A percentile compares a stretch with the other conserved stretches of the same genome.
Conservation (phyloP, 495 filamentous ascomycete species). For the Paragyromitra xinjiangensis region DNA sequence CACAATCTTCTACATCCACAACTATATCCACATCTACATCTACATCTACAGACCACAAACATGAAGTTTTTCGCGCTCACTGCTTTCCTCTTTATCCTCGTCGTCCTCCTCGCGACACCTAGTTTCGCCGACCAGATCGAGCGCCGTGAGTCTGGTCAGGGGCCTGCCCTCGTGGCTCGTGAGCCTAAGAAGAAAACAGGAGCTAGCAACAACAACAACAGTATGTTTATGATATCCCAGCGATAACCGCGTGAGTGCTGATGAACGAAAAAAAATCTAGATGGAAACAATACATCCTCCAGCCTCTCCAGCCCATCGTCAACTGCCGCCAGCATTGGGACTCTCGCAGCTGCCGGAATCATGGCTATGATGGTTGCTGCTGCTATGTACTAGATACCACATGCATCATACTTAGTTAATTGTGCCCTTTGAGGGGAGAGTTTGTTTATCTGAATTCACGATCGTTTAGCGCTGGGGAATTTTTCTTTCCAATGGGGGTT, state of each 20-base stretch:
- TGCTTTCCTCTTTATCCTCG: conserved; percentile 27
- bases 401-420: neutral
- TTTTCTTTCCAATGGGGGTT: neutral
- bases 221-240: neutral
- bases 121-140: conserved; percentile 27
- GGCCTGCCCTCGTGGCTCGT: conserved; percentile 19
- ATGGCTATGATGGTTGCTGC: conserved; percentile 27
- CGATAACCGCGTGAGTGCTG: neutral
- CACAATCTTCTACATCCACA: neutral
- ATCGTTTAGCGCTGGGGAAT: neutral
- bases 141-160: conserved; percentile 8
- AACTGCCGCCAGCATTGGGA: neutral
- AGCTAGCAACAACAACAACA: neutral
- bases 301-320: neutral
- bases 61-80: conserved; percentile 34
- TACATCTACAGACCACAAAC: neutral
- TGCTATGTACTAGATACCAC: conserved; percentile 15
- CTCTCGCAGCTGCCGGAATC: conserved; percentile 14
- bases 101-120: conserved; percentile 32
- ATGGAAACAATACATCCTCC: neutral
- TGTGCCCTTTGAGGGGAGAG: neutral
- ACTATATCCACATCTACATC: no score
- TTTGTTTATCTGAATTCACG: neutral
- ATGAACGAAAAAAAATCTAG: neutral
- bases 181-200: conserved; percentile 7